phyloP scores from a whole-genome alignment of 176 grass and related monocot genomes.

The Oryza nivara region DNA sequence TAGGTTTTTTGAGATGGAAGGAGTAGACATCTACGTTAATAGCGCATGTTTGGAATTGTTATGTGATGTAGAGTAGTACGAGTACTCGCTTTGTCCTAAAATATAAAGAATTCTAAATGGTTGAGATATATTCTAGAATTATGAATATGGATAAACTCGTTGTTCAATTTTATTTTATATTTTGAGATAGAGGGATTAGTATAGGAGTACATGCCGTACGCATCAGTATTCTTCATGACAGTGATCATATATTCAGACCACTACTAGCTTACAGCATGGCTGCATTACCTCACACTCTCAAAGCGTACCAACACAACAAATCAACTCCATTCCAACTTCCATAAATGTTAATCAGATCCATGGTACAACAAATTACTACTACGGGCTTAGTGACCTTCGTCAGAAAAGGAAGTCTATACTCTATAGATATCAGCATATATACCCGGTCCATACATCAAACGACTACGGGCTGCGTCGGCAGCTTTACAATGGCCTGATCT shows the following conservation, averaged over 20 bases:
- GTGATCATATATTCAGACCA: not conserved
- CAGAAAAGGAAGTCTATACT: no score
- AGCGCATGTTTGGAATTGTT: no score
- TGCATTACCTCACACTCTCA: not conserved
- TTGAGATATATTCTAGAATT: no score
- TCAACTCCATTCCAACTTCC: not conserved
- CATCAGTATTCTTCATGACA: not conserved
- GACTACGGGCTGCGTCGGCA: constrained; percentile 7
- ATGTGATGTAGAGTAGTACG: no score
- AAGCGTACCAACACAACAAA: not conserved
- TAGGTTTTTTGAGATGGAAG: no score
- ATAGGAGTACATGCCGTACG: not conserved
- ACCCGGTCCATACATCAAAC: not conserved
- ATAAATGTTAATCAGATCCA: not conserved
- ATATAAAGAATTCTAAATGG: no score
- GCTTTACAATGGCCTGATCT: constrained; percentile 22
- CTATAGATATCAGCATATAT: not conserved
- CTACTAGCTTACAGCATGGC: not conserved
- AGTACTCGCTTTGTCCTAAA: no score
- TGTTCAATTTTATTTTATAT: no score
- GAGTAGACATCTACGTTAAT: not conserved
- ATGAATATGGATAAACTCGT: no score
- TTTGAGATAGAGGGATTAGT: no score
- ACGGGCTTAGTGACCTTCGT: no score
- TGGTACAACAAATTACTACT: no score